Conservation (phyloP, 2,329 filamentous ascomycete species). For the Coniochaeta prunicola region DNA sequence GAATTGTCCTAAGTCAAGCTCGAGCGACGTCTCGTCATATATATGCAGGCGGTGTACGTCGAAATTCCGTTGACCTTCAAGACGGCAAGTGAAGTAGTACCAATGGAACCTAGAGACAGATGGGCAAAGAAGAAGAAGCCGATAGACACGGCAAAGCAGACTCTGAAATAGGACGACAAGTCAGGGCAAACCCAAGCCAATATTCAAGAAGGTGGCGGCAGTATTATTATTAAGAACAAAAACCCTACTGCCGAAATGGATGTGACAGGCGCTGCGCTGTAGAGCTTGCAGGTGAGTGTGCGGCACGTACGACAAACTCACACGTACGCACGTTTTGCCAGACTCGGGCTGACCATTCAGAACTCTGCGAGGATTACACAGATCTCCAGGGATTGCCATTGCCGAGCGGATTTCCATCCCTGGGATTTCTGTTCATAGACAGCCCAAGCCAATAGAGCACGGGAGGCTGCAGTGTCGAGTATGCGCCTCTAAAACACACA, state of each 20-base stretch:
- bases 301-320: neutral
- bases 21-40: neutral
- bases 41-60: neutral
- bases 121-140: neutral
- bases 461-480: neutral
- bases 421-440: neutral
- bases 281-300: neutral
- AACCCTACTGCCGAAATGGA: neutral
- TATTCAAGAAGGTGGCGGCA: neutral
- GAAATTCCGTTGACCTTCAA: neutral
- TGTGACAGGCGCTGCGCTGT: neutral
- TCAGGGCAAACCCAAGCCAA: neutral
- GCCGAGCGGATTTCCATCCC: neutral
- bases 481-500: neutral
- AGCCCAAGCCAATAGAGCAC: neutral
- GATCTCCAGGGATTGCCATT: neutral
- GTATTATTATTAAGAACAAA: neutral
- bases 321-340: neutral
- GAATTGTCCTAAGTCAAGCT: neutral
- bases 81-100: neutral
- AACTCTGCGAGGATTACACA: neutral
- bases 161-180: neutral
- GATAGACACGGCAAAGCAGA: neutral
- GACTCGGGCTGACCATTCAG: neutral
- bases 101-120: neutral